Evolutionary conservation across 352 stramenopile genomes (phyloP), one percentile per base, ranked within the genome.

Genomic region (Pythium volutum): DNA sequence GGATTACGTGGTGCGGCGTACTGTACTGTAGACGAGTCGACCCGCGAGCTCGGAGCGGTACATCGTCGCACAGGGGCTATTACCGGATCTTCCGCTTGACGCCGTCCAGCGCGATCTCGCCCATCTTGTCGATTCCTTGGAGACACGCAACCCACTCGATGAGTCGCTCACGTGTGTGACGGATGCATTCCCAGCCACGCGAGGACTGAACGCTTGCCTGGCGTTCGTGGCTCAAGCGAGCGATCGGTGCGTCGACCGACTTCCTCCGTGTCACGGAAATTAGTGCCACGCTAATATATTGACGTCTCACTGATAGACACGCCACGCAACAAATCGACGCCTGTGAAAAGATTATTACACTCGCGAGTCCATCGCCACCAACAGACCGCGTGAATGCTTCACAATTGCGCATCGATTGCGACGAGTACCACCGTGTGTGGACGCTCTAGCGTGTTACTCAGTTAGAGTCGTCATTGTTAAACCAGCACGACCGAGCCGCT

Each of bases 21-120:
- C 12, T 7, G 33, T 22, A 5, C 33, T 38, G 3, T 54, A 94
- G 84, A 91, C 82, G 1, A 92, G 81, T 70, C 79, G 84, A 11
- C 84, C 84, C 11, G 84, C 81, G 8, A 94, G 84, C 42, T 94
- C 84, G 0, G 84, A 94, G 70, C 70, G 84, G 20, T 94, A 92
- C 48, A 55, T 94, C 25, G 66, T 90, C 6, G 74, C 71, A 4
- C 59, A 69, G 48, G 45, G 56, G 12, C 56, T 84, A n/a, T 69
- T 67, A 15, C 10, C 33, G 0, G 48, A 54, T 27, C 33, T 58
- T 31, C 52, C 51, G 1, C 34, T 55, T 14, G 36, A 59, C 5
- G 25, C 9, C 20, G 49, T 66, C 14, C 14, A 27, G 20, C 9
- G 12, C 11, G 31, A 51, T 22, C 54, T 68, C 2, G 31, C 20